Evolutionary conservation across 139 green algal species (phyloP), one percentile per base, ranked within the genome.

Genomic region (Choricystis sp.): DNA sequence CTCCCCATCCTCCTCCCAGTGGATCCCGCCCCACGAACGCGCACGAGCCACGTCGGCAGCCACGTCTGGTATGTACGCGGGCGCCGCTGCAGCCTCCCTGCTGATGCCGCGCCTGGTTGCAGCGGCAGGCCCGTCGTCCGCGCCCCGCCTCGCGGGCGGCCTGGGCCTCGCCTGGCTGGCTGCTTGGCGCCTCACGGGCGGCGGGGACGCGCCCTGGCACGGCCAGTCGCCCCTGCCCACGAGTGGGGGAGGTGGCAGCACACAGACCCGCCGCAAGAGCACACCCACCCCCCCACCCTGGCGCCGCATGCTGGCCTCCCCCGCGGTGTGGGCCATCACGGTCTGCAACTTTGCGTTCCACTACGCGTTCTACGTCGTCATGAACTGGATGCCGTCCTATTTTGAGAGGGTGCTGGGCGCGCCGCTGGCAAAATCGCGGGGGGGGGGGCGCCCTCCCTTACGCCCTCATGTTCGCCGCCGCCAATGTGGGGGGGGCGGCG

Each of bases 361-460:
- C 76, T 98, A 98, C 61, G 84, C 87, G 31, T 89, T 98, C 31
- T 98, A 97, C 63, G 83, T 97, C 0, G 73, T 97, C 69, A 96
- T 98, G 93, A 97, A 97, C 72, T 98, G 92, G 92, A 69, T 97
- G 70, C 92, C 92, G 5, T 98, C 92, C 3, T 98, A 95, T 69
- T 98, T 97, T 76, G 86, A 90, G 64, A 66, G 82, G 64, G 76
- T 93, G 29, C 68, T 98, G 29, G 61, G 81, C 60, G 69, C 75
- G 24, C 78, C 85, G 28, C 80, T 98, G 29, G 52, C 74, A 2
- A 61, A n/a, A 56, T 55, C 58, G 94, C 56, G 92, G 92, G n/a
- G 16, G 58, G 16, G 64, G 78, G 2, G 95, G 95, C 66, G 85
- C 81, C 14, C 29, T 94, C 57, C 91, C 92, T 0, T 98, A 97